Conservation (phyloP, 129 eudicot genomes). For the Sambucus nigra region DNA sequence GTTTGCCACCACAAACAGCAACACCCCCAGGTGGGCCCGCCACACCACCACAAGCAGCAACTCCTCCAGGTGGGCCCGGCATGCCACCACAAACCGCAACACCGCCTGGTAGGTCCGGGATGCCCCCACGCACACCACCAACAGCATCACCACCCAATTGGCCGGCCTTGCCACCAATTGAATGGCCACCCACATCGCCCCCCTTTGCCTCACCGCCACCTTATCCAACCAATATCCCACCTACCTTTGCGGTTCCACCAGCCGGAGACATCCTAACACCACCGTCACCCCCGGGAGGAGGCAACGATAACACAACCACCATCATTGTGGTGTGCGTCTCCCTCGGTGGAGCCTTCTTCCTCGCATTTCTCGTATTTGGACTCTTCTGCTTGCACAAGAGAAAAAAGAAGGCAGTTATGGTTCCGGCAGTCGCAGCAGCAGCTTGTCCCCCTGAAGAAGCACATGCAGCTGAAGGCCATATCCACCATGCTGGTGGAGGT, state of each 20-base stretch:
- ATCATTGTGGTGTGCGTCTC: conserved; percentile 59
- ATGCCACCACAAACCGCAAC: neutral
- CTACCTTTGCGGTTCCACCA: conserved; percentile 30
- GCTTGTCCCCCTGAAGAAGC: neutral
- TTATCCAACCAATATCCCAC: conserved; percentile 29
- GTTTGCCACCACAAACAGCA: neutral
- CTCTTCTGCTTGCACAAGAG: conserved; percentile 68
- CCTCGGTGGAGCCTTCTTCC: conserved; percentile 57
- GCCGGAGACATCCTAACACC: conserved; percentile 33
- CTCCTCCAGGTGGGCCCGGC: neutral
- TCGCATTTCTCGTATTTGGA: conserved; percentile 64
- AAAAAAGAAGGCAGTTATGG: conserved; percentile 54
- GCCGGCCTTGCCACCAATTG: conserved; percentile 25
- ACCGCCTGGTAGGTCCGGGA: neutral
- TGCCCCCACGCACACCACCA: neutral
- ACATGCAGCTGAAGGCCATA: conserved; percentile 1
- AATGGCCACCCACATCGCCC: neutral
- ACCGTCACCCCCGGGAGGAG: conserved; percentile 36
- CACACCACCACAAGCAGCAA: neutral
- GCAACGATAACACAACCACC: conserved; percentile 43
- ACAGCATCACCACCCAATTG: conserved; percentile 1
- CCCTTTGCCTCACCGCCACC: conserved; percentile 5
- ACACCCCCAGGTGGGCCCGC: neutral
- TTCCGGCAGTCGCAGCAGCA: conserved; percentile 35
- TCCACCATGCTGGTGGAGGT: neutral